Conservation (phyloP, 495 filamentous ascomycete species). For the Xylaria intraflava region DNA sequence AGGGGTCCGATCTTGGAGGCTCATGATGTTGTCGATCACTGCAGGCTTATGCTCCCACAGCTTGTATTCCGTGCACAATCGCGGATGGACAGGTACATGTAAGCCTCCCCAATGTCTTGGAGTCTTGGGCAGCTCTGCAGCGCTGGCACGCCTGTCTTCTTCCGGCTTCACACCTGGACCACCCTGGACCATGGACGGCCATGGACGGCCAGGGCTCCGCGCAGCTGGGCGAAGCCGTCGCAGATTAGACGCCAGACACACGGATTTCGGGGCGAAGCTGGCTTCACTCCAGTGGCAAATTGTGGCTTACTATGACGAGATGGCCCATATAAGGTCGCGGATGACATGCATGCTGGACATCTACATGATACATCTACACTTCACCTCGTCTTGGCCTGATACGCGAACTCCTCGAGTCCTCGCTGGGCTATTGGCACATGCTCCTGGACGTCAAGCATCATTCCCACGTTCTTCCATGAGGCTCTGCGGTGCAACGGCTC, state of each 20-base stretch:
- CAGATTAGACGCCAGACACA: neutral
- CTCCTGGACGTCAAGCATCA: neutral
- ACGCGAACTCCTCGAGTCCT: no score
- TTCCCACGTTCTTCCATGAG: neutral
- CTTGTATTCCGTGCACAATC: no score
- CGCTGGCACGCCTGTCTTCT: neutral
- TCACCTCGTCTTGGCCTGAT: no score
- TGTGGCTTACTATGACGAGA: neutral
- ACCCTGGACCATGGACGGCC: neutral
- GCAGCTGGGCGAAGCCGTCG: no score
- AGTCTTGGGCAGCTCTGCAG: constrained; percentile 3
- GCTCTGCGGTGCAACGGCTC: neutral
- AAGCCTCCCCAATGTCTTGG: neutral
- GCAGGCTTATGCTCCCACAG: neutral
- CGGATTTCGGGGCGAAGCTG: neutral
- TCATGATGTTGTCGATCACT: neutral
- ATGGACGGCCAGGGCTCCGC: no score
- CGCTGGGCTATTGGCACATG: no score
- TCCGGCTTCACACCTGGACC: neutral
- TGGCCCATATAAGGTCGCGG: no score
- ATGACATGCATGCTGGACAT: neutral
- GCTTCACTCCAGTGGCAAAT: neutral
- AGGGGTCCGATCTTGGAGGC: neutral
- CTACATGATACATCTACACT: neutral
- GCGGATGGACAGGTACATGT: no score